Base-by-base conservation (phyloP, 179 eudicot species). In the Dionaea muscipula region DNA sequence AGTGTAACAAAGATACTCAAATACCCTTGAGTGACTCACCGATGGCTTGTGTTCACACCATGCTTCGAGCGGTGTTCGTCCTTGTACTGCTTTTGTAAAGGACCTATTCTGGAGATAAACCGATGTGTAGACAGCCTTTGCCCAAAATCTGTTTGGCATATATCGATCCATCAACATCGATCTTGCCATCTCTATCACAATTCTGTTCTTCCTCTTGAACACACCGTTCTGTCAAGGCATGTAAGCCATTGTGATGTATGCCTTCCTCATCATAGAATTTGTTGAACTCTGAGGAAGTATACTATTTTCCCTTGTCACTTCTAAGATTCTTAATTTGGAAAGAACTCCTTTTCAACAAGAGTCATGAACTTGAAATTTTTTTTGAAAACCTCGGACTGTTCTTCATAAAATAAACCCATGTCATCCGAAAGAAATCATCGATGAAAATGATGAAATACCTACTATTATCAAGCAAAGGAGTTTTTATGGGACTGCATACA, bases 381-480 rank as follows among this genome's bases (percentile, higher is more conserved):
- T n/a, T 19, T 19, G 20, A 64, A 64, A 2, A 47, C 50, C 26
- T 64, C 22, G 3, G 23, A 38, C 27, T 25, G 47, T 26, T 63
- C 56, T 24, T 25, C 46, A 65, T n/a, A 20, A 65, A 58, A 17
- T 57, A 57, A 2, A 51, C 63, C 57, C 57, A 57, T 9, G 59
- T 50, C 38, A 65, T 65, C 16, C 57, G 16, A 8, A 53, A 17
- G 19, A 17, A 52, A 35, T 58, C 59, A 51, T 65, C 53, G 13
- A 51, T 65, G 52, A 55, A 56, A 55, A 14, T 9, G n/a, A 48
- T 64, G 35, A 48, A 55, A n/a, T 47, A 56, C n/a, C 24, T 51
- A 17, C n/a, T 18, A 0, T 52, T 7, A 0, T 57, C 27, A 2
- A 35, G 49, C 18, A 44, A 57, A 2, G 46, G 35, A 6, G 68